Conservation (phyloP, 345 rosid species). For the Turritis glabra region DNA sequence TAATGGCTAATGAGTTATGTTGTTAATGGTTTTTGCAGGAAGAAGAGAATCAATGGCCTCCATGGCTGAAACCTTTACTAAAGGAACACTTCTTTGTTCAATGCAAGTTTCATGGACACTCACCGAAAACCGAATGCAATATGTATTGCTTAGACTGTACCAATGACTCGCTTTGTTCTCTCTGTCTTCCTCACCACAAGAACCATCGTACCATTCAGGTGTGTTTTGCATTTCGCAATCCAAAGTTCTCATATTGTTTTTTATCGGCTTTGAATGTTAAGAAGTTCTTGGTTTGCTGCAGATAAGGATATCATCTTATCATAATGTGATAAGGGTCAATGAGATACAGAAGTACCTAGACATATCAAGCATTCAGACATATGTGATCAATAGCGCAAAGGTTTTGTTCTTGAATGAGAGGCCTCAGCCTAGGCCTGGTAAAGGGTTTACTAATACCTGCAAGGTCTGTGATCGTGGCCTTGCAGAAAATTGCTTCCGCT, state of each 20-base stretch:
- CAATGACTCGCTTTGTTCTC: slow-evolving; percentile 71
- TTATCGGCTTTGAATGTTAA: neutral
- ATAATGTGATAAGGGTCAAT: slow-evolving; percentile 83
- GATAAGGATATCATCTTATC: slow-evolving; percentile 98
- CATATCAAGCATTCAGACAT: slow-evolving; percentile 79
- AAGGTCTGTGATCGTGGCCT: slow-evolving; percentile 86
- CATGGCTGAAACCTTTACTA: slow-evolving; percentile 78
- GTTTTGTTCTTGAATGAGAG: slow-evolving; percentile 91
- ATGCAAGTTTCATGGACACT: slow-evolving; percentile 72
- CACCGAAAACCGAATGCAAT: slow-evolving; percentile 91
- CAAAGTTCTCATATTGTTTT: neutral
- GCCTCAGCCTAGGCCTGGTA: slow-evolving; percentile 92
- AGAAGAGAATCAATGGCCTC: slow-evolving; percentile 70
- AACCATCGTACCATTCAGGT: slow-evolving; percentile 89
- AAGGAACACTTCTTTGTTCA: slow-evolving; percentile 74
- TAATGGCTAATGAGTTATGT: neutral
- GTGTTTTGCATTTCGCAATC: neutral
- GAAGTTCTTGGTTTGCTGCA: slow-evolving; percentile 23
- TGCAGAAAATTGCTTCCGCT: slow-evolving; percentile 76
- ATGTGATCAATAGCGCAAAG: slow-evolving; percentile 89
- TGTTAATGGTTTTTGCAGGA: slow-evolving; percentile 41
- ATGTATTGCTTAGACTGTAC: slow-evolving; percentile 94
- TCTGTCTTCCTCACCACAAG: slow-evolving; percentile 66
- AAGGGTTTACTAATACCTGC: slow-evolving; percentile 84
- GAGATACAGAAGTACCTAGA: slow-evolving; percentile 86